Evolutionary conservation across 345 rosid species (phyloP).

Genomic region (Brassica incana): DNA sequence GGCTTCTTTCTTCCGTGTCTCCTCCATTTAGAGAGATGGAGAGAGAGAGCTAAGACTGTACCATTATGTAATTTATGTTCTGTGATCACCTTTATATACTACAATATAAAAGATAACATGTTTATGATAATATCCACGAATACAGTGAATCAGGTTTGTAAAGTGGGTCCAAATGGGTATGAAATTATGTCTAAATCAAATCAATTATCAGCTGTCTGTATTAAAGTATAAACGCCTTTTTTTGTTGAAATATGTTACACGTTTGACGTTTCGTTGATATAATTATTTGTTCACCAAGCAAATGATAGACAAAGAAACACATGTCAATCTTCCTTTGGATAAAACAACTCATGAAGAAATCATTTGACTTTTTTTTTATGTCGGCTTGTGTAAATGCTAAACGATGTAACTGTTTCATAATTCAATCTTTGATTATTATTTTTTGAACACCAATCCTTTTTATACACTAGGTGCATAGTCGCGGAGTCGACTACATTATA

Average conservation of each 20-base stretch:
- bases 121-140: slow-evolving; percentile 23
- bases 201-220: slow-evolving; percentile 2
- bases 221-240: slow-evolving; percentile 5
- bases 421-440: not conserved
- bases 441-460: too few species aligned
- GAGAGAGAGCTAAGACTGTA: slow-evolving; percentile 1
- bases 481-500: too few species aligned
- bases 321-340: not conserved
- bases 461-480: too few species aligned
- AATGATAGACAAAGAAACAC: not conserved
- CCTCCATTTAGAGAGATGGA: slow-evolving; percentile 37
- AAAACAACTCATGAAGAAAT: not conserved
- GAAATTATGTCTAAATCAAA: slow-evolving; percentile 19
- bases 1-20: slow-evolving; percentile 35
- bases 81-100: slow-evolving; percentile 3
- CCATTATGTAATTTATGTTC: not conserved
- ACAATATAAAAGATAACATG: slow-evolving; percentile 2
- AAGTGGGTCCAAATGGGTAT: slow-evolving; percentile 17
- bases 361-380: not conserved
- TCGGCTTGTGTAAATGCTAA: not conserved
- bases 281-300: not conserved
- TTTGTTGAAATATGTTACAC: slow-evolving; percentile 31
- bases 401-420: not conserved
- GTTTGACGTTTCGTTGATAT: slow-evolving; percentile 1
- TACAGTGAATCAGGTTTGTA: slow-evolving; percentile 25